A percentile compares a stretch with the other conserved stretches of the same genome.
Conservation (phyloP, 805 yeast genomes). For the Lipomyces oligophaga region DNA sequence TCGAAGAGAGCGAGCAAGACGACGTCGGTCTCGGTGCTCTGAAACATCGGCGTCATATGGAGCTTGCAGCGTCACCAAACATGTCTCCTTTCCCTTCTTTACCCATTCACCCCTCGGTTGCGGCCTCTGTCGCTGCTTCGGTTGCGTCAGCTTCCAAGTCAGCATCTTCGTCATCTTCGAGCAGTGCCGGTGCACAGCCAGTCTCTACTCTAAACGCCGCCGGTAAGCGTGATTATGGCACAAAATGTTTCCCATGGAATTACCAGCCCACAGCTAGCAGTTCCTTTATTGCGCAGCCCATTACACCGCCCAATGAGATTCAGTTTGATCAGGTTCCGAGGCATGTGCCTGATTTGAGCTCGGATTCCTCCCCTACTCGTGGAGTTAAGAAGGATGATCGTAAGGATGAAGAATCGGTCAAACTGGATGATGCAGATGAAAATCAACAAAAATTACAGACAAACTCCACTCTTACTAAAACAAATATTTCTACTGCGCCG, state of each 20-base stretch:
- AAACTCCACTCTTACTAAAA: neutral
- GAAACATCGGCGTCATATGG: constrained; percentile 21
- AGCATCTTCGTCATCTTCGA: neutral
- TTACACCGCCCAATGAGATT: constrained; percentile 25
- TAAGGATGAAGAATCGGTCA: neutral
- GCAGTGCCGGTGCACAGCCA: constrained; percentile 3
- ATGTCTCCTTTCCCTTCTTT: neutral
- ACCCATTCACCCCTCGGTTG: too few relatives aligned
- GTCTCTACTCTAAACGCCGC: neutral
- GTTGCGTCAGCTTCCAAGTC: too few relatives aligned
- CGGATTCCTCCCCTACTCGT: neutral
- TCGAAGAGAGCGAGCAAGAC: constrained; percentile 55
- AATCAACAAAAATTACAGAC: neutral
- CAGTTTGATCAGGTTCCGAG: constrained; percentile 21
- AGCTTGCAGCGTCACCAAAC: constrained; percentile 10
- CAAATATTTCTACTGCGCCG: neutral
- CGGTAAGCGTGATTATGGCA: constrained; percentile 13
- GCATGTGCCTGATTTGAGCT: constrained; percentile 8
- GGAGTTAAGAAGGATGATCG: neutral
- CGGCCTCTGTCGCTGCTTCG: too few relatives aligned
- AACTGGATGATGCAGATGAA: neutral
- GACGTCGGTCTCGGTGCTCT: constrained; percentile 64
- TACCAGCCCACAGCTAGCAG: constrained; percentile 1
- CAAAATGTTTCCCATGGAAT: constrained; percentile 19
- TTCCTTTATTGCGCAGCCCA: constrained; percentile 14